Conservation (phyloP, 2,329 filamentous ascomycete genomes). For the Fusarium incarnatum region DNA sequence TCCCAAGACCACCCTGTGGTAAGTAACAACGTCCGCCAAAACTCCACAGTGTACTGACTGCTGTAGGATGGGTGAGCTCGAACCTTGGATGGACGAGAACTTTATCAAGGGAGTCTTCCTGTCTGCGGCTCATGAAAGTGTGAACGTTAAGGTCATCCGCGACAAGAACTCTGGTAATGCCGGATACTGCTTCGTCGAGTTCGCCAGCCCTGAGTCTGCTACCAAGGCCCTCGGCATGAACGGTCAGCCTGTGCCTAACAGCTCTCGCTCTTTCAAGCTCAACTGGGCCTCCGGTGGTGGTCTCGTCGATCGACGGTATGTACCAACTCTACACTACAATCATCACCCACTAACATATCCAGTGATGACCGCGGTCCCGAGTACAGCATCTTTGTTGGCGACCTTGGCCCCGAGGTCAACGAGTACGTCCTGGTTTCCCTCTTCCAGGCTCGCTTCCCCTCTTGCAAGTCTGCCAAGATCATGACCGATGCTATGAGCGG, state of each 20-base stretch:
- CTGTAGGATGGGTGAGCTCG: slow-evolving; percentile 95
- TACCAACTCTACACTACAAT: slow-evolving; percentile 4
- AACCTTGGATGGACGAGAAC: slow-evolving; percentile 99
- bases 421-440: slow-evolving; percentile 97
- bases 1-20: slow-evolving; percentile 71
- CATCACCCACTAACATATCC: neutral
- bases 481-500: slow-evolving; percentile 99
- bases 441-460: slow-evolving; percentile 95
- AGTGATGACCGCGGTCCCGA: slow-evolving; percentile 97
- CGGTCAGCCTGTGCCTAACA: slow-evolving; percentile 91
- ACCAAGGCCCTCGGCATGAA: slow-evolving; percentile 92
- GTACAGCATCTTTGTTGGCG: slow-evolving; percentile 97
- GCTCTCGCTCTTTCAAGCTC: slow-evolving; percentile 94
- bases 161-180: slow-evolving; percentile 99
- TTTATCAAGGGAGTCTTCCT: slow-evolving; percentile 94
- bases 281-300: slow-evolving; percentile 99
- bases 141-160: slow-evolving; percentile 99
- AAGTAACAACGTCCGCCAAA: slow-evolving; percentile 34
- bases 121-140: slow-evolving; percentile 90
- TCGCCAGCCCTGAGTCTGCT: slow-evolving; percentile 82
- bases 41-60: slow-evolving; percentile 22
- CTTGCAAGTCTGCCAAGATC: slow-evolving; percentile 99
- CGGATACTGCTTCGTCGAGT: slow-evolving; percentile 99
- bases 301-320: slow-evolving; percentile 89
- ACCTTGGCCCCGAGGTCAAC: slow-evolving; percentile 97